phyloP scores from a whole-genome alignment of 805 yeast genomes.

The Lipomyces kockii region DNA sequence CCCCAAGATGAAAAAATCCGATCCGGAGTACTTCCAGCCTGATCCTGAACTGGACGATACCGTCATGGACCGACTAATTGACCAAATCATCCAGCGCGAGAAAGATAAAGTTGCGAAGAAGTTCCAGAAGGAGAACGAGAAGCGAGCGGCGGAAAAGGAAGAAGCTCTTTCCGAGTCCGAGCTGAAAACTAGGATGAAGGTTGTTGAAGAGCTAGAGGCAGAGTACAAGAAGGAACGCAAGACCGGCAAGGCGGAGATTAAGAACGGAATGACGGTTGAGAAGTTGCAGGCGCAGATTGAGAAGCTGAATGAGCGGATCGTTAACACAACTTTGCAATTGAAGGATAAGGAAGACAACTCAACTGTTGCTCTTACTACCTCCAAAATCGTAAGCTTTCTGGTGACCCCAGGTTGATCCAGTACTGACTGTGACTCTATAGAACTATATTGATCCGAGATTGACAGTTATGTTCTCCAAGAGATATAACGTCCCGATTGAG shows the following conservation, averaged over 20 bases:
- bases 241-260: constrained; percentile 58
- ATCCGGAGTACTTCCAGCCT: constrained; percentile 66
- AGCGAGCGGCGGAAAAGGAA: constrained; percentile 61
- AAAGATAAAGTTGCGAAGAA: constrained; percentile 66
- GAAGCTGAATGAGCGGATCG: constrained; percentile 70
- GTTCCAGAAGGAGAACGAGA: constrained; percentile 78
- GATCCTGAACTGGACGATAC: constrained; percentile 68
- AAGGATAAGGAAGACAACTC: constrained; percentile 94
- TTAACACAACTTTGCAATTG: constrained; percentile 70
- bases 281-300: constrained; percentile 74
- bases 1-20: constrained; percentile 54
- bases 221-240: constrained; percentile 58
- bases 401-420: not conserved
- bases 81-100: constrained; percentile 62
- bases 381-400: constrained; percentile 59
- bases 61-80: constrained; percentile 63
- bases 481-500: constrained; percentile 86
- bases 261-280: constrained; percentile 60
- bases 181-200: constrained; percentile 61
- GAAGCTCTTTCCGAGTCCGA: constrained; percentile 57
- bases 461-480: constrained; percentile 86
- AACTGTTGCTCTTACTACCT: constrained; percentile 88
- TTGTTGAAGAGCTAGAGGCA: constrained; percentile 56
- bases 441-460: constrained; percentile 95
- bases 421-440: not conserved